A percentile compares a stretch with the other conserved stretches of the same genome.
These are phyloP conservation scores for Cutaneotrichosporon cutaneum DNA, from an alignment of 1,284 basidiomycete genomes.

Conservation along the genomic window DNA sequence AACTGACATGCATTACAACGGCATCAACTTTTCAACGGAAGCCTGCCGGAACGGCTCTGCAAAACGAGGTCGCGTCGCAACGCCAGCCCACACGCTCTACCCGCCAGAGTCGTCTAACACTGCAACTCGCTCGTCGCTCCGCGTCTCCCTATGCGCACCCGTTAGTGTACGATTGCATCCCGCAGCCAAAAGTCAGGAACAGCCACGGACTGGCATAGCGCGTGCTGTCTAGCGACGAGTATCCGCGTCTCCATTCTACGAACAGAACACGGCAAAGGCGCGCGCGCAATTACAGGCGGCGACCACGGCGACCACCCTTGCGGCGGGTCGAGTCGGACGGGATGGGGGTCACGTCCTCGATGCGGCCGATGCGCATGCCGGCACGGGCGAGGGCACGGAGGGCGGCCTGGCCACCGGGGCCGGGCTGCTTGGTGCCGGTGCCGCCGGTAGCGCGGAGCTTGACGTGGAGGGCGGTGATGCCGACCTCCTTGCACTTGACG, in stretches of 20 bases:
- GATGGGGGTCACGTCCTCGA: constrained; percentile 92
- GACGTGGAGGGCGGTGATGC: constrained; percentile 82
- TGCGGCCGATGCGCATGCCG: constrained; percentile 97
- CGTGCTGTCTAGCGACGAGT: constrained; percentile 28
- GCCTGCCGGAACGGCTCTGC: too few species aligned
- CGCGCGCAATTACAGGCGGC: constrained; percentile 67
- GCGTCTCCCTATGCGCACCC: not conserved
- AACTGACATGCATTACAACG: not conserved
- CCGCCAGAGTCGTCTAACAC: too few species aligned
- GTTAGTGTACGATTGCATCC: constrained; percentile 10
- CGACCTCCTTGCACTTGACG: constrained; percentile 94
- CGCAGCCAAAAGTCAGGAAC: constrained; percentile 15
- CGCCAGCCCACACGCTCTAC: not conserved
- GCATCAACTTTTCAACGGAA: too few species aligned
- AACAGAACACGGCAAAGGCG: constrained; percentile 3
- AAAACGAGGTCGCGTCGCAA: too few species aligned
- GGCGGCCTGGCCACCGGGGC: constrained; percentile 96
- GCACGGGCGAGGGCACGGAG: constrained; percentile 97
- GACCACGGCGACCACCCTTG: constrained; percentile 99
- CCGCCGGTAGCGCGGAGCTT: constrained; percentile 98
- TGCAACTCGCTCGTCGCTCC: not conserved
- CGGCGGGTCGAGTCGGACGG: constrained; percentile 96
- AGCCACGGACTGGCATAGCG: constrained; percentile 29
- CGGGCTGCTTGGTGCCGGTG: constrained; percentile 97
- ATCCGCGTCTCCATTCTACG: constrained; percentile 16